Evolutionary conservation across 805 yeast genomes (phyloP).

Genomic region (Komagataella kurtzmanii): DNA sequence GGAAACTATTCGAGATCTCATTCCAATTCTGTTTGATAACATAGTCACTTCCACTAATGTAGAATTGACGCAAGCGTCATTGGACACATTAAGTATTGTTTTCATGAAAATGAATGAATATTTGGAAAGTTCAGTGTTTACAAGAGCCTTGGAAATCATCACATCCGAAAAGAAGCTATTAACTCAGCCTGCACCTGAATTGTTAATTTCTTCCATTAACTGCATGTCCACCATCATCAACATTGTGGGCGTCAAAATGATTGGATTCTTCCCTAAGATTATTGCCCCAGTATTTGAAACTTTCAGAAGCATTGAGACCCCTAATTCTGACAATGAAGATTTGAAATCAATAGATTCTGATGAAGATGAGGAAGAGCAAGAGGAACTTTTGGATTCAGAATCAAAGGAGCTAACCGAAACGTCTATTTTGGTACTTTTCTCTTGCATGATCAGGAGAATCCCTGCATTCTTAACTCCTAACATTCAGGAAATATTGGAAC

Average conservation of each 20-base stretch:
- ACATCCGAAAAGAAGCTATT: constrained; percentile 34
- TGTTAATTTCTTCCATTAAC: constrained; percentile 60
- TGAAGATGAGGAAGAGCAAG: constrained; percentile 16
- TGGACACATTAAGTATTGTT: constrained; percentile 53
- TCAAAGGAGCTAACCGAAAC: constrained; percentile 40
- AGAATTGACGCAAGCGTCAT: constrained; percentile 51
- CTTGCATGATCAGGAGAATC: constrained; percentile 66
- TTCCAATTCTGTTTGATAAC: constrained; percentile 34
- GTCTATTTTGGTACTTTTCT: constrained; percentile 55
- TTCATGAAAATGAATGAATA: constrained; percentile 48
- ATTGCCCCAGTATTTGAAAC: constrained; percentile 60
- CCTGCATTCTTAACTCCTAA: constrained; percentile 75
- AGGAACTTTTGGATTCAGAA: constrained; percentile 7
- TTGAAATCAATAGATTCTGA: constrained; percentile 9
- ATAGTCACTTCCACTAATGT: constrained; percentile 21
- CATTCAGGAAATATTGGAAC: constrained; percentile 44
- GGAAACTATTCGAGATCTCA: constrained; percentile 35
- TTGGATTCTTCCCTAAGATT: constrained; percentile 76
- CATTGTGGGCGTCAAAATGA: constrained; percentile 71
- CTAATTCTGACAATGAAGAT: constrained; percentile 15
- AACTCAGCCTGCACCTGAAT: constrained; percentile 34
- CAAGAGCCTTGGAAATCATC: constrained; percentile 33
- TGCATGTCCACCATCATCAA: constrained; percentile 59
- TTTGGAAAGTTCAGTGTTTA: constrained; percentile 31
- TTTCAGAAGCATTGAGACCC: constrained; percentile 18